Base-by-base conservation (phyloP, 1,139 yeast genomes). In the Saccharomyces uvarum region DNA sequence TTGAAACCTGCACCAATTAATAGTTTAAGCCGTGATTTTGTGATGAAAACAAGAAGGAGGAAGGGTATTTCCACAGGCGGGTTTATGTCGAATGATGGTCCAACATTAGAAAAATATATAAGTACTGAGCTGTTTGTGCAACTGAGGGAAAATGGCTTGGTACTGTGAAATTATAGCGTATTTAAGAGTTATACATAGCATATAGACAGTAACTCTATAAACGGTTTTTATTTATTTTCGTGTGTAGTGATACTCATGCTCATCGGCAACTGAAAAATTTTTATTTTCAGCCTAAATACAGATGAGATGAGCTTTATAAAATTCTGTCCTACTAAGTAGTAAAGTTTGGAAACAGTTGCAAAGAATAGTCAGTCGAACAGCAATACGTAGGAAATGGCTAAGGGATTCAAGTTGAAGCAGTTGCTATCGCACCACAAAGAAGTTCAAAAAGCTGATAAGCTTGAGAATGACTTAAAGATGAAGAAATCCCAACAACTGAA, bases 1-100 rank as follows among this genome's bases (percentile, higher is more conserved):
- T 75, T 93, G 65, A 82, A 82, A 61, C 88, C 97, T 0, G 97
- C 93, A 0, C 84, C 86, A 2, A 71, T 75, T 0, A 75, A 76
- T 26, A 83, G 87, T 1, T 73, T 91, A 59, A 93, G 97, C 0
- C 76, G 99, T 57, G 99, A 95, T 70, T 89, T 91, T 65, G 85
- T 90, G 49, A 73, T 88, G 71, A 95, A 95, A 70, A 90, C 97
- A 0, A 78, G 99, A 67, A 81, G 83, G 61, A 78, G 97, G 61
- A 91, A 90, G 68, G 98, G 97, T 0, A 68, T 85, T 44, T 75
- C 79, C 1, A 61, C 60, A 9, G 91, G 84, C 7, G 95, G 88
- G 4, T 64, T 63, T 51, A 69, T 84, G 56, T 75, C 78, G n/a
- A 65, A 64, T n/a, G 93, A 86, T 19, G 96, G 88, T 50, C 96